These are phyloP conservation scores for Candida takata DNA, from an alignment of 805 yeast genomes.

Conservation along the genomic window DNA sequence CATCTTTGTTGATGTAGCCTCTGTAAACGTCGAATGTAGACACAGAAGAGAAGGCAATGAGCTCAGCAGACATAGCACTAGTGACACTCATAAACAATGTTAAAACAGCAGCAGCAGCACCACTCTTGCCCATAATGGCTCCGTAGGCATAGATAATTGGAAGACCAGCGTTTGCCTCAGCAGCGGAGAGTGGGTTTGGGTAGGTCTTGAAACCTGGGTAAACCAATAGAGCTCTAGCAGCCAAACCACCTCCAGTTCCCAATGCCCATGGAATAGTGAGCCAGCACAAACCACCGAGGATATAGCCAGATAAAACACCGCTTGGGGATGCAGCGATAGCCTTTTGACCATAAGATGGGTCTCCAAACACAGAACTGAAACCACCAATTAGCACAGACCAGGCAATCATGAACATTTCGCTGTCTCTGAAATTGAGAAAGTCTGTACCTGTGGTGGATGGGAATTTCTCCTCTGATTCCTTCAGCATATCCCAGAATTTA, in stretches of 20 bases:
- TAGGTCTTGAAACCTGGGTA: slow-evolving; percentile 33
- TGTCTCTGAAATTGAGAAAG: slow-evolving; percentile 27
- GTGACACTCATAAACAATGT: slow-evolving; percentile 39
- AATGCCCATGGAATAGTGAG: slow-evolving; percentile 30
- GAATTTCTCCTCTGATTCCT: slow-evolving; percentile 26
- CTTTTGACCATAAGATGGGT: slow-evolving; percentile 33
- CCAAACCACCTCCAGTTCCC: slow-evolving; percentile 33
- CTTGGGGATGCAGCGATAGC: slow-evolving; percentile 35
- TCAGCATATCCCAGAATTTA: slow-evolving; percentile 35
- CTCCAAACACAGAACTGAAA: slow-evolving; percentile 28
- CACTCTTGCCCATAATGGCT: slow-evolving; percentile 41
- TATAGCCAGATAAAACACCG: slow-evolving; percentile 30
- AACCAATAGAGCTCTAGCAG: slow-evolving; percentile 28
- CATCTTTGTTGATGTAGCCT: slow-evolving; percentile 32
- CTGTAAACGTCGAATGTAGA: slow-evolving; percentile 35
- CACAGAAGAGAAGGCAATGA: slow-evolving; percentile 35
- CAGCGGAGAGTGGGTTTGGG: slow-evolving; percentile 31
- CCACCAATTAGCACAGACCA: slow-evolving; percentile 30
- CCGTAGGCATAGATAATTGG: slow-evolving; percentile 32
- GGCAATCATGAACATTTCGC: slow-evolving; percentile 24
- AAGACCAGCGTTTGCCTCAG: slow-evolving; percentile 34
- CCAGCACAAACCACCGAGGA: slow-evolving; percentile 34
- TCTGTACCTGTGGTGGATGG: slow-evolving; percentile 27
- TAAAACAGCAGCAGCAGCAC: slow-evolving; percentile 34
- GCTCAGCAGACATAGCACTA: slow-evolving; percentile 36